phyloP scores from a whole-genome alignment of 345 rosid genomes.

The Combretum micranthum region DNA sequence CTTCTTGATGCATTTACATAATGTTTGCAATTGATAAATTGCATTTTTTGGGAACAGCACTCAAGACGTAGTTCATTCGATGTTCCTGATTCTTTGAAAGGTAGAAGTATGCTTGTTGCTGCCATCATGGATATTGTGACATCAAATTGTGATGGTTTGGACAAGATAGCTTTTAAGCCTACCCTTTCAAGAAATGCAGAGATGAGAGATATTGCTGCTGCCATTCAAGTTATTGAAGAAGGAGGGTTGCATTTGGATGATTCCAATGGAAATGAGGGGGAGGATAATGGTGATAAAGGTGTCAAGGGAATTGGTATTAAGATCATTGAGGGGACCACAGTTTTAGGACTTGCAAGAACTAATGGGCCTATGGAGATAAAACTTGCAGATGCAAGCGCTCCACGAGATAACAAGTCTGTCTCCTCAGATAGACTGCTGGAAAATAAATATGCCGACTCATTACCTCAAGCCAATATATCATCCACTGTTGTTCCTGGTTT shows the following conservation, averaged over 20 bases:
- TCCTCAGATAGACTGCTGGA: constrained; percentile 43
- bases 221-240: constrained; percentile 89
- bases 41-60: constrained; percentile 95
- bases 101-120: constrained; percentile 99
- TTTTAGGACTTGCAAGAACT: constrained; percentile 71
- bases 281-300: constrained; percentile 65
- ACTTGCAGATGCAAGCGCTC: constrained; percentile 25
- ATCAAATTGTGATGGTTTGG: constrained; percentile 62
- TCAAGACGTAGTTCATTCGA: constrained; percentile 94
- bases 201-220: constrained; percentile 82
- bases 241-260: constrained; percentile 81
- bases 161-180: constrained; percentile 48
- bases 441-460: constrained; percentile 44
- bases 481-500: constrained; percentile 92
- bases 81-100: constrained; percentile 96
- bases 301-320: constrained; percentile 85
- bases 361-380: constrained; percentile 42
- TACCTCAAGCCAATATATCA: constrained; percentile 48
- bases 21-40: constrained; percentile 62
- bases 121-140: constrained; percentile 98
- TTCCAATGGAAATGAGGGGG: constrained; percentile 44
- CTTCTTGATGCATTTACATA: constrained; percentile 26
- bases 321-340: constrained; percentile 89
- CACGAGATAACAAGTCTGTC: constrained; percentile 18
- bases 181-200: constrained; percentile 66